Base-by-base conservation (phyloP, 2,329 filamentous ascomycete genomes). In the Pseudofabraea citricarpa region DNA sequence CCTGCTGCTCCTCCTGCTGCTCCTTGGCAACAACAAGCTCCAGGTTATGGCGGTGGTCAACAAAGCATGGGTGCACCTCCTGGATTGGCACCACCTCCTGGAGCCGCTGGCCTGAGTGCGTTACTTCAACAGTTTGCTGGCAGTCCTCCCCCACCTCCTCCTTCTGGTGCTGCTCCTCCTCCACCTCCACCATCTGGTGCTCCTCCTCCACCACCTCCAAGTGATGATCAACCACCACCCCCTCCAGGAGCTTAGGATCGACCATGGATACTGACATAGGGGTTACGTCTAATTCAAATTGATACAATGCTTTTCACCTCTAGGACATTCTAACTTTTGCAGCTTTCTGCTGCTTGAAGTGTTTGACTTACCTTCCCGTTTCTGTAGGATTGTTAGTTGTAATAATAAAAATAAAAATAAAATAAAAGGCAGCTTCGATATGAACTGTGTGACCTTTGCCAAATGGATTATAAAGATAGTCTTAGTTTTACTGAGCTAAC, bases 51-150 rank as follows among this genome's bases (percentile, higher is more conserved):
- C 22, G 55, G 57, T 35, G 64, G 63, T 46, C 60, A 62, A 41
- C 65, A 65, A 48, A 59, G 62, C 16, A 73, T 74, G 65, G 66
- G 67, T 41, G 77, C 67, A 43, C 68, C 68, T 29, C 65, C 66
- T 50, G 73, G 71, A 41, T 68, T 81, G 35, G 68, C 70, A 47
- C n/a, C n/a, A n/a, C n/a, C n/a, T n/a, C n/a, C n/a, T n/a, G n/a
- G n/a, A n/a, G 74, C 72, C 45, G 74, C 75, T 47, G 79, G 78
- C 31, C 69, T 84, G 48, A 81, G 76, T 58, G 77, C 79, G 36
- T 70, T 87, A 46, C 82, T 85, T 56, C 79, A 85, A 63, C 81
- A 83, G 56, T 87, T 76, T 29, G 70, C 64, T 47, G 66, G 64
- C 33, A 68, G 72, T 37, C 66, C 64, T 23, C 69, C 63, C 31